These are phyloP conservation scores for Hypoxylon cercidicola DNA, from an alignment of 495 filamentous ascomycete species.

Conservation along the genomic window DNA sequence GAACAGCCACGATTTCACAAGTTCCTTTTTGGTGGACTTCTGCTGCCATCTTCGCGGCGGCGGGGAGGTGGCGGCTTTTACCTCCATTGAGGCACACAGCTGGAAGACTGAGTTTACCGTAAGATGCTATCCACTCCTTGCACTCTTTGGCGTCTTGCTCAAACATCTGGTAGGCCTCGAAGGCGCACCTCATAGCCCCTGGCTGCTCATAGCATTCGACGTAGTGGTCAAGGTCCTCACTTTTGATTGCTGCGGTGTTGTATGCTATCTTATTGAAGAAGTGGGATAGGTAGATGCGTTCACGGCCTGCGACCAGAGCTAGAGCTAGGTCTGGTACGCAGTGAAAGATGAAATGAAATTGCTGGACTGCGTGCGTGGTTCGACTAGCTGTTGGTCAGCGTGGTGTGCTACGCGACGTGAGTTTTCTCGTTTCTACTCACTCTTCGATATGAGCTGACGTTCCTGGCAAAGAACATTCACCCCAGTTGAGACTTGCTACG, in stretches of 20 bases:
- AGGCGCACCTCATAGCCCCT: conserved; percentile 53
- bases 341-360: conserved; percentile 62
- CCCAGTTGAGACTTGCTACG: conserved; percentile 53
- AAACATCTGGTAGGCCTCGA: conserved; percentile 56
- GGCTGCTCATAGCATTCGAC: conserved; percentile 49
- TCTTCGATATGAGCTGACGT: conserved; percentile 44
- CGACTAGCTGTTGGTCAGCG: conserved; percentile 13
- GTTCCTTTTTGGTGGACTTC: conserved; percentile 49
- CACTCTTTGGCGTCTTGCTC: conserved; percentile 54
- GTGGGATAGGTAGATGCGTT: conserved; percentile 57
- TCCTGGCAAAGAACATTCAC: conserved; percentile 58
- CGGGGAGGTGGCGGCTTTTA: conserved; percentile 36
- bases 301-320: conserved; percentile 52
- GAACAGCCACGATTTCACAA: conserved; percentile 39
- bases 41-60: conserved; percentile 44
- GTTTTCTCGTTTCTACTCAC: conserved; percentile 11
- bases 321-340: conserved; percentile 53
- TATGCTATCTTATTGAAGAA: conserved; percentile 54
- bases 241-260: conserved; percentile 50
- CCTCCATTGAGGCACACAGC: conserved; percentile 51
- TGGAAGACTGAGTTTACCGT: conserved; percentile 55
- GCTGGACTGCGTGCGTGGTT: conserved; percentile 40
- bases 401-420: not conserved
- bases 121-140: conserved; percentile 44
- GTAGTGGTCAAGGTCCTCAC: conserved; percentile 53